phyloP scores from a whole-genome alignment of 345 rosid genomes.

The Syzygium aromaticum region DNA sequence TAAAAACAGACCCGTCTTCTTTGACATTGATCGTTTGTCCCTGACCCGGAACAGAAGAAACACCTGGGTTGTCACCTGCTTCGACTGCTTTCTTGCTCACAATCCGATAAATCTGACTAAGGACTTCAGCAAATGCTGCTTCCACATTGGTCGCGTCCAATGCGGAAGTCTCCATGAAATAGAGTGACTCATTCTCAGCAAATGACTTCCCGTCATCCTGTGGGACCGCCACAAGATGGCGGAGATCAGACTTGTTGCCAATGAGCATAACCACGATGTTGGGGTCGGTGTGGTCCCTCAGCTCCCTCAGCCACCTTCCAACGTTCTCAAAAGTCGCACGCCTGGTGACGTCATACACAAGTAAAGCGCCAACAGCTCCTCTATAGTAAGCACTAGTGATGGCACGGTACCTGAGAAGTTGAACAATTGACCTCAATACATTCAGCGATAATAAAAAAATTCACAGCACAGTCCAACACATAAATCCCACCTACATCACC shows the following conservation, averaged over 20 bases:
- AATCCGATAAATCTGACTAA: slow-evolving; percentile 32
- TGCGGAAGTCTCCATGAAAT: slow-evolving; percentile 48
- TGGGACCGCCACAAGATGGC: slow-evolving; percentile 39
- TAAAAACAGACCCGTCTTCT: slow-evolving; percentile 21
- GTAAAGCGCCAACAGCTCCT: slow-evolving; percentile 52
- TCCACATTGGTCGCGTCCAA: slow-evolving; percentile 43
- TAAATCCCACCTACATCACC: background rate
- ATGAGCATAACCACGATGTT: slow-evolving; percentile 46
- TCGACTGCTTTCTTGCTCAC: slow-evolving; percentile 46
- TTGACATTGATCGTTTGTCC: slow-evolving; percentile 35
- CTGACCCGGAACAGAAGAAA: slow-evolving; percentile 15
- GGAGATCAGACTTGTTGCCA: slow-evolving; percentile 45
- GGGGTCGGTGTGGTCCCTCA: slow-evolving; percentile 42
- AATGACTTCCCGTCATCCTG: slow-evolving; percentile 29
- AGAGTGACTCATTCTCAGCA: slow-evolving; percentile 38
- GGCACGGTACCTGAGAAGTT: slow-evolving; percentile 35
- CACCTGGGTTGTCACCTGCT: slow-evolving; percentile 22
- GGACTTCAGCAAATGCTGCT: slow-evolving; percentile 39
- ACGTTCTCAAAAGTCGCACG: slow-evolving; percentile 35
- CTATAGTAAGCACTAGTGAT: slow-evolving; percentile 56
- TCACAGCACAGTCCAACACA: background rate
- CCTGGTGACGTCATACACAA: slow-evolving; percentile 44
- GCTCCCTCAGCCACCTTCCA: slow-evolving; percentile 42
- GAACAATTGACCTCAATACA: background rate
- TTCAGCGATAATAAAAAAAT: background rate